phyloP scores from a whole-genome alignment of 1,139 yeast genomes.

The Taphrina flavorubra region DNA sequence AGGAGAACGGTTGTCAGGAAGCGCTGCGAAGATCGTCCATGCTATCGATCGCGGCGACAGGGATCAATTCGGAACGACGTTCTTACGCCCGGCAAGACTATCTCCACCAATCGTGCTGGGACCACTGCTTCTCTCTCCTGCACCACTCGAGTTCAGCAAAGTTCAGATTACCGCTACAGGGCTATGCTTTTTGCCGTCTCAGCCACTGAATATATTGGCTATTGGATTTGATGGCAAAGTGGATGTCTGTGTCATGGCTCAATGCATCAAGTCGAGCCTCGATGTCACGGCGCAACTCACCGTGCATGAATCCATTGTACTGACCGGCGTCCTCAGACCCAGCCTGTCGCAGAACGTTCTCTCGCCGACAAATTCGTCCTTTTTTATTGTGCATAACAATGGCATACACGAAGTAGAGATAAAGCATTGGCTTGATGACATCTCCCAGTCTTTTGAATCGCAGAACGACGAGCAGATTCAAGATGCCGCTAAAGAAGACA shows the following conservation, averaged over 20 bases:
- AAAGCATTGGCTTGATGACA: slow-evolving; percentile 25
- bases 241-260: slow-evolving; percentile 40
- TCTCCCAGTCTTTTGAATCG: slow-evolving; percentile 22
- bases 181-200: slow-evolving; percentile 31
- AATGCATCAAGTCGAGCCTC: slow-evolving; percentile 19
- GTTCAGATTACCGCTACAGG: slow-evolving; percentile 28
- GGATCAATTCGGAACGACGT: slow-evolving; percentile 15
- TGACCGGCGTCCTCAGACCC: background rate
- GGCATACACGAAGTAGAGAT: slow-evolving; percentile 27
- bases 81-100: slow-evolving; percentile 20
- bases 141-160: slow-evolving; percentile 40
- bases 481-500: slow-evolving; percentile 11
- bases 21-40: slow-evolving; percentile 2
- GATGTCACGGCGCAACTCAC: background rate
- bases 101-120: slow-evolving; percentile 35
- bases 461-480: background rate
- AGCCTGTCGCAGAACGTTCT: background rate
- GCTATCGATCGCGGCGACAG: slow-evolving; percentile 31
- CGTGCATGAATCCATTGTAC: slow-evolving; percentile 33
- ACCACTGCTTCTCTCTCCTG: slow-evolving; percentile 41
- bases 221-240: slow-evolving; percentile 42
- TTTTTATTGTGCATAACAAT: slow-evolving; percentile 17
- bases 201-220: slow-evolving; percentile 35
- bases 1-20: slow-evolving; percentile 24
- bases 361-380: background rate